phyloP scores from a whole-genome alignment of 257 asterid genomes.

The Gentiana dahurica region DNA sequence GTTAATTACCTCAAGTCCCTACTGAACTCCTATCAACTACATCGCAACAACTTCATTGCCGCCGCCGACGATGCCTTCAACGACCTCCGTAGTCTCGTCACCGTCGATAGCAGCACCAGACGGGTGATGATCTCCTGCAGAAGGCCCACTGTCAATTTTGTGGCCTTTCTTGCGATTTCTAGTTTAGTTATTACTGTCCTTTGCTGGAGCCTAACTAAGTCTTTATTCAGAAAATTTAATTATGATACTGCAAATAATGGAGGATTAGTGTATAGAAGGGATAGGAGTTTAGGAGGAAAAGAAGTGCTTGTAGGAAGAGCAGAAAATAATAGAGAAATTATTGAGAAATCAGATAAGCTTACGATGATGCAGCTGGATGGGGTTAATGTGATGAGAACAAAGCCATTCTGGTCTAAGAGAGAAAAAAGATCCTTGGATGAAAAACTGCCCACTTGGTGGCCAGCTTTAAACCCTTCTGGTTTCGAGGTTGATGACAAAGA shows the following conservation, averaged over 20 bases:
- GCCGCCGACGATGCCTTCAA: slow-evolving; percentile 45
- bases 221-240: slow-evolving; percentile 7
- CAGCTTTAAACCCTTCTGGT: slow-evolving; percentile 19
- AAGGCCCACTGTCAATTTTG: slow-evolving; percentile 61
- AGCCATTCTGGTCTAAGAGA: slow-evolving; percentile 20
- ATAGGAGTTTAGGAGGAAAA: slow-evolving; percentile 89
- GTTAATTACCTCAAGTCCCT: slow-evolving; percentile 34
- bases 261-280: slow-evolving; percentile 63
- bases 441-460: slow-evolving; percentile 94
- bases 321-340: slow-evolving; percentile 19
- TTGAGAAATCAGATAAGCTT: slow-evolving; percentile 6
- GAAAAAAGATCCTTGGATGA: slow-evolving; percentile 20
- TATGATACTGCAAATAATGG: slow-evolving; percentile 8
- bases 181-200: slow-evolving; percentile 31
- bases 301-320: slow-evolving; percentile 69
- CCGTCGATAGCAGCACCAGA: slow-evolving; percentile 30
- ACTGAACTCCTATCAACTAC: slow-evolving; percentile 22
- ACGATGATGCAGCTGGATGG: slow-evolving; percentile 10
- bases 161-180: slow-evolving; percentile 30
- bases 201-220: slow-evolving; percentile 30
- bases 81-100: slow-evolving; percentile 48
- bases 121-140: slow-evolving; percentile 55
- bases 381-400: slow-evolving; percentile 12
- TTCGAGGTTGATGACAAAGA: slow-evolving; percentile 25
- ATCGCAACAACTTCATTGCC: slow-evolving; percentile 30